phyloP scores from a whole-genome alignment of 2,329 filamentous ascomycete genomes.

The Geoglossum cookeanum region DNA sequence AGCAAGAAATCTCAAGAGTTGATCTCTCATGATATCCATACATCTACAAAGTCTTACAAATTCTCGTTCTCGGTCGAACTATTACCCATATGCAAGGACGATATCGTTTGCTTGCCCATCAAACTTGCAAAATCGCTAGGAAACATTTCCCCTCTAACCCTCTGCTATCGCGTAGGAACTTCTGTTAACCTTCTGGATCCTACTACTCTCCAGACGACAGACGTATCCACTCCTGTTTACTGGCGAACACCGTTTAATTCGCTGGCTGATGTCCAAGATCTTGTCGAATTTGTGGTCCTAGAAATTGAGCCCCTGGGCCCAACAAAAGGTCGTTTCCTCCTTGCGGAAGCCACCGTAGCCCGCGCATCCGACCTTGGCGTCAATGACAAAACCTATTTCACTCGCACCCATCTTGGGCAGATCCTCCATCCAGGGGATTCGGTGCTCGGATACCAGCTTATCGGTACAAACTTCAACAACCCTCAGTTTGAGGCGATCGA shows the following conservation, averaged over 20 bases:
- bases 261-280: slow-evolving; percentile 63
- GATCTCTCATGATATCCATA: slow-evolving; percentile 86
- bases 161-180: slow-evolving; percentile 81
- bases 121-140: slow-evolving; percentile 72
- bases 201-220: slow-evolving; percentile 74
- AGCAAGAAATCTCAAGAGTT: slow-evolving; percentile 78
- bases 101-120: slow-evolving; percentile 81
- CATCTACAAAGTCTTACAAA: slow-evolving; percentile 80
- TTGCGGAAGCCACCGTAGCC: slow-evolving; percentile 77
- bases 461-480: slow-evolving; percentile 85
- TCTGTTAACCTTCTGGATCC: slow-evolving; percentile 80
- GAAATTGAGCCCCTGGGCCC: slow-evolving; percentile 70
- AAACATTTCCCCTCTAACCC: slow-evolving; percentile 69
- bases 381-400: slow-evolving; percentile 79
- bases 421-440: slow-evolving; percentile 79
- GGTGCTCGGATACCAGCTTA: slow-evolving; percentile 83
- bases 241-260: slow-evolving; percentile 79
- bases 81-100: slow-evolving; percentile 92
- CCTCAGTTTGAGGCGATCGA: slow-evolving; percentile 68
- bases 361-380: slow-evolving; percentile 68
- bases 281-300: slow-evolving; percentile 86
- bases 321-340: slow-evolving; percentile 60
- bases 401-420: slow-evolving; percentile 72
- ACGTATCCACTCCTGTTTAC: slow-evolving; percentile 65
- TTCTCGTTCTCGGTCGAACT: slow-evolving; percentile 81